Percentiles rank a stretch among this genome's conserved stretches.
These are phyloP conservation scores for Ichthyophthirius multifiliis DNA, from an alignment of 169 alveolate genomes.

Conservation along the genomic window DNA sequence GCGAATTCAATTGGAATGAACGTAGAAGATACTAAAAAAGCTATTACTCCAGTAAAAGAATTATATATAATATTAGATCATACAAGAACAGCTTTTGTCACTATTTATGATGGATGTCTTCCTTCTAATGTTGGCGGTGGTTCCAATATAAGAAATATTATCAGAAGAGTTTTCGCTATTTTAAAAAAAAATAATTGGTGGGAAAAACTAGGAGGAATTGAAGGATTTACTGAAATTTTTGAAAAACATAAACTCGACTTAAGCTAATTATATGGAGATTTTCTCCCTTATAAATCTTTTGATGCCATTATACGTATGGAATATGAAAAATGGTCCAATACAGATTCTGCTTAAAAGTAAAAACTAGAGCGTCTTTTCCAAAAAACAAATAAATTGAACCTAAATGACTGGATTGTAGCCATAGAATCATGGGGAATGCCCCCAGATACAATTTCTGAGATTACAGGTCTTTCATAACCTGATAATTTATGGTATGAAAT, in stretches of 20 bases:
- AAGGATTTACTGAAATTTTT: conserved; percentile 67
- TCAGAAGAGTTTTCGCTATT: conserved; percentile 81
- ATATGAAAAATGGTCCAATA: conserved; percentile 80
- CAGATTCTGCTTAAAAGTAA: conserved; percentile 73
- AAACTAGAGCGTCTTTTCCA: conserved; percentile 68
- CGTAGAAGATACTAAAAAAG: conserved; percentile 63
- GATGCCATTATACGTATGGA: conserved; percentile 73
- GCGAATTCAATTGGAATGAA: conserved; percentile 66
- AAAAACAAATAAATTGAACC: conserved; percentile 62
- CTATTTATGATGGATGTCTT: conserved; percentile 80
- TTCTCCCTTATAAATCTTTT: conserved; percentile 78
- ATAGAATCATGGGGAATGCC: conserved; percentile 85
- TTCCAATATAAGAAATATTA: conserved; percentile 81
- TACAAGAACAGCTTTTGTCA: conserved; percentile 80
- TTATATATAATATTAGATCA: conserved; percentile 82
- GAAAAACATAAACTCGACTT: conserved; percentile 74
- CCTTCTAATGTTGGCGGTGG: conserved; percentile 90
- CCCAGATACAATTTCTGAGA: conserved; percentile 76
- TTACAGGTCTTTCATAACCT: conserved; percentile 70
- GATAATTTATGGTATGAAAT: conserved; percentile 77
- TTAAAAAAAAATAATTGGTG: conserved; percentile 80
- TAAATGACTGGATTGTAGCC: conserved; percentile 86
- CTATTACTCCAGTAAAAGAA: conserved; percentile 78
- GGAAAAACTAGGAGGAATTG: conserved; percentile 48
- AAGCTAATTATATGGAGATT: conserved; percentile 72